Percentiles rank a stretch among this genome's conserved stretches.
phyloP scores from a whole-genome alignment of 2,329 filamentous ascomycete genomes.

The Seiridium cupressi region DNA sequence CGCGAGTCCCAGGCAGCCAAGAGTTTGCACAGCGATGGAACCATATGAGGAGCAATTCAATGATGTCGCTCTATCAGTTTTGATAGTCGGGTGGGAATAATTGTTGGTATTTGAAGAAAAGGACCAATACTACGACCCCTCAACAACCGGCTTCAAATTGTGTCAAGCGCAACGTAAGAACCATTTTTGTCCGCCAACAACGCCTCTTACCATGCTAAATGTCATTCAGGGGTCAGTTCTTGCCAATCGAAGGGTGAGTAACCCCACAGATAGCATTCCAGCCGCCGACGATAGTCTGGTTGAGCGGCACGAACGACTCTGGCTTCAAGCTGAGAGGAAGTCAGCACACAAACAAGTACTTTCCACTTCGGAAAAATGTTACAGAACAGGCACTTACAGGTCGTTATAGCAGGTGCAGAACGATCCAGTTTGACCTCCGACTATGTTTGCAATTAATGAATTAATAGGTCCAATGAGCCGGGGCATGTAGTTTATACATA shows the following conservation, averaged over 20 bases:
- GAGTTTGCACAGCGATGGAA: too few relatives aligned
- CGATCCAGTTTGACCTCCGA: conserved; percentile 14
- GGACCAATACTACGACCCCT: too few relatives aligned
- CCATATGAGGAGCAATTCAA: too few relatives aligned
- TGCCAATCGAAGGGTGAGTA: background rate
- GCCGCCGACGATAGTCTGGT: conserved; percentile 22
- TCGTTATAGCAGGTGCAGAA: conserved; percentile 25
- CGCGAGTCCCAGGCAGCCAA: too few relatives aligned
- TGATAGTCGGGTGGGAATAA: too few relatives aligned
- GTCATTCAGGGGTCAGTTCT: background rate
- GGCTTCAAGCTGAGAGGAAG: conserved; percentile 14
- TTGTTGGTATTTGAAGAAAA: too few relatives aligned
- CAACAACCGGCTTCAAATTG: too few relatives aligned
- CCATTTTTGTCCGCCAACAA: background rate
- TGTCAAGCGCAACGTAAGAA: too few relatives aligned
- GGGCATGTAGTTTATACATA: background rate
- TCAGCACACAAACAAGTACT: background rate
- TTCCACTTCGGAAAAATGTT: background rate
- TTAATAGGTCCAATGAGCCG: background rate
- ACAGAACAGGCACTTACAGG: conserved; percentile 20
- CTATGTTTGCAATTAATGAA: background rate
- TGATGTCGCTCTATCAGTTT: too few relatives aligned
- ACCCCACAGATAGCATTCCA: conserved; percentile 27
- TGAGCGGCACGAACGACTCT: conserved; percentile 19
- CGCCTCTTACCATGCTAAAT: background rate